Conservation (phyloP, 2,329 filamentous ascomycete species). For the Fusarium redolens region DNA sequence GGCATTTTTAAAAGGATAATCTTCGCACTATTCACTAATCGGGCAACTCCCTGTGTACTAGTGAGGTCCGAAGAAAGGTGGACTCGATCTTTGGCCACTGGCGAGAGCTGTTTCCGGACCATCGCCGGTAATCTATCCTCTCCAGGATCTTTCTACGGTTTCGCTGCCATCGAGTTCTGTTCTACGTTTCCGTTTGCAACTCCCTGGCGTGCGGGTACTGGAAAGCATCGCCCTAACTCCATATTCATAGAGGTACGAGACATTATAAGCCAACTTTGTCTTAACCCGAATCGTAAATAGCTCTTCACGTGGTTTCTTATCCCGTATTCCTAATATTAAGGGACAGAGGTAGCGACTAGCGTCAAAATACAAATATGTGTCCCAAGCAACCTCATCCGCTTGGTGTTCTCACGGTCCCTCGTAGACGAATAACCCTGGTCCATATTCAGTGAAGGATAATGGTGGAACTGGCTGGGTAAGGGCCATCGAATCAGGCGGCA, state of each 20-base stretch:
- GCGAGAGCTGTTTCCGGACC: background rate
- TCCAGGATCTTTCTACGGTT: background rate
- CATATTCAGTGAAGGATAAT: background rate
- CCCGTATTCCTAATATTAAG: background rate
- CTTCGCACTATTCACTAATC: background rate
- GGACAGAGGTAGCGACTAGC: background rate
- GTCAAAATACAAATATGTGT: background rate
- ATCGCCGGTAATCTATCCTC: background rate
- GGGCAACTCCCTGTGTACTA: background rate
- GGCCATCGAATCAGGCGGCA: background rate
- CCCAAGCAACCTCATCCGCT: background rate
- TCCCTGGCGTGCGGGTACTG: background rate
- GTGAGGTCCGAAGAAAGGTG: background rate
- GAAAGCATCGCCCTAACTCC: background rate
- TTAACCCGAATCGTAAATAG: background rate
- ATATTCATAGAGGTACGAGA: background rate
- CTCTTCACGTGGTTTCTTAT: background rate
- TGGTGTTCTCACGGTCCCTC: background rate
- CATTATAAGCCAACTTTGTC: background rate
- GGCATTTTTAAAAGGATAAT: background rate
- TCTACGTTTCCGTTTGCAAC: background rate
- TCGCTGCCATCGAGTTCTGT: background rate
- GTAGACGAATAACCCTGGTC: background rate
- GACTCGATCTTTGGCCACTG: background rate
- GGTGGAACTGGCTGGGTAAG: background rate